Evolutionary conservation across 441 rosid species (phyloP).

Genomic region (Pelargonium myrrhifolium): DNA sequence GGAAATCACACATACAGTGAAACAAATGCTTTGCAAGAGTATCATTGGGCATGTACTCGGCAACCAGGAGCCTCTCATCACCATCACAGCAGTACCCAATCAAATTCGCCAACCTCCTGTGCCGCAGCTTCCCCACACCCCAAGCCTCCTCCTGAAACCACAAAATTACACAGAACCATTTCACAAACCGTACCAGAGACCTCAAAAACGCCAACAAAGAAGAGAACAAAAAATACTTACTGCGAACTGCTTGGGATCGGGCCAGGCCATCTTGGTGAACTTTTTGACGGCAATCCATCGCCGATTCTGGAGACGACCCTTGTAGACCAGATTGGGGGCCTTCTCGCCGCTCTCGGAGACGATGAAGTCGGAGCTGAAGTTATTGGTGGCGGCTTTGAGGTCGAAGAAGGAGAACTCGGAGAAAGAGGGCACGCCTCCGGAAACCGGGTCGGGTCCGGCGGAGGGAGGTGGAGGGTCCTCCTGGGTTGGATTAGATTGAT

Average conservation of each 20-base stretch:
- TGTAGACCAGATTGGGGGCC: conserved; percentile 64
- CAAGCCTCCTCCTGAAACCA: conserved; percentile 35
- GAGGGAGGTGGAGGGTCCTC: conserved; percentile 22
- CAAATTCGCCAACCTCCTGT: conserved; percentile 50
- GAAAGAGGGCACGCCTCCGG: conserved; percentile 15
- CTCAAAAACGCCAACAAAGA: conserved; percentile 16
- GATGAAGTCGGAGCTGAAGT: conserved; percentile 47
- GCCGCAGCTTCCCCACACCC: conserved; percentile 62
- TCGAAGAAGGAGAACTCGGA: conserved; percentile 20
- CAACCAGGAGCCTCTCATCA: conserved; percentile 57
- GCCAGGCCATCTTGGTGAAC: conserved; percentile 65
- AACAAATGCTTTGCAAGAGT: conserved; percentile 71
- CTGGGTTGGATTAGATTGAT: conserved; percentile 19
- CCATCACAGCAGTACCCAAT: conserved; percentile 70
- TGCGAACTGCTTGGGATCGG: conserved; percentile 64
- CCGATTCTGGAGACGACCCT: conserved; percentile 52
- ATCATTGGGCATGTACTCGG: conserved; percentile 69
- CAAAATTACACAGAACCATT: neutral
- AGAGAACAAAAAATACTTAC: conserved; percentile 16
- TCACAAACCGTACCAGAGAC: neutral
- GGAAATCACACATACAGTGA: conserved; percentile 36
- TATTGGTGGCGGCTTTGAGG: conserved; percentile 32
- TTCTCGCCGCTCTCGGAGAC: conserved; percentile 75
- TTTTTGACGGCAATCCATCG: conserved; percentile 55
- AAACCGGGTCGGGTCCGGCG: conserved; percentile 23